Conservation (phyloP, 2,329 filamentous ascomycete genomes). For the Aspergillus neoniger region DNA sequence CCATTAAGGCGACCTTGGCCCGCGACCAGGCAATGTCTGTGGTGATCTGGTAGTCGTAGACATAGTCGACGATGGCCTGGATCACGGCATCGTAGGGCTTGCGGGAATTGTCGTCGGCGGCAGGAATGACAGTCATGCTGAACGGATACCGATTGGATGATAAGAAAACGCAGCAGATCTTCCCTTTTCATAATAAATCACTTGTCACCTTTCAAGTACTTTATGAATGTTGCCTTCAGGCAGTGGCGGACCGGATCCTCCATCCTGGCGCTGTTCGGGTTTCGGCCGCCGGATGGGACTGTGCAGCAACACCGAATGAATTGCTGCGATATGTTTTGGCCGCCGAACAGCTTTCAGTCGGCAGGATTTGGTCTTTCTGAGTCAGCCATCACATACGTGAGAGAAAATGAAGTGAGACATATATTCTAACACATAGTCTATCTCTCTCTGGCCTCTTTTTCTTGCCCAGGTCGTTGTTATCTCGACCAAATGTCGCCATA, state of each 20-base stretch:
- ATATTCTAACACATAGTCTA: background rate
- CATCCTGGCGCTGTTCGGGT: background rate
- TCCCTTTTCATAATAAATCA: too few species aligned
- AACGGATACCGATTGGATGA: background rate
- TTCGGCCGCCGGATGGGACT: background rate
- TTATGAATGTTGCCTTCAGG: too few species aligned
- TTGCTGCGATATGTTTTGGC: background rate
- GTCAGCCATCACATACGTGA: background rate
- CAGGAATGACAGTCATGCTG: slow-evolving; percentile 1
- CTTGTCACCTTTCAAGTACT: too few species aligned
- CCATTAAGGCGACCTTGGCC: slow-evolving; percentile 25
- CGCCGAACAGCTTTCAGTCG: background rate
- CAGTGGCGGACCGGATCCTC: background rate
- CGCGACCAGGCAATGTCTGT: slow-evolving; percentile 21
- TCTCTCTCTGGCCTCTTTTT: background rate
- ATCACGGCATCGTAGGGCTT: slow-evolving; percentile 14
- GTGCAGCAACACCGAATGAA: background rate
- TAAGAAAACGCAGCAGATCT: background rate
- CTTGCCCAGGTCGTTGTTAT: background rate
- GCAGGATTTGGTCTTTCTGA: background rate
- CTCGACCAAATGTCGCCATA: background rate
- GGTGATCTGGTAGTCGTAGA: slow-evolving; percentile 23
- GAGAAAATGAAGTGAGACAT: background rate
- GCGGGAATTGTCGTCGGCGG: background rate
- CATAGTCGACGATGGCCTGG: slow-evolving; percentile 24